A percentile compares a stretch with the other conserved stretches of the same genome.
Conservation (phyloP, 75 land plant genomes). For the Picea sitchensis region DNA sequence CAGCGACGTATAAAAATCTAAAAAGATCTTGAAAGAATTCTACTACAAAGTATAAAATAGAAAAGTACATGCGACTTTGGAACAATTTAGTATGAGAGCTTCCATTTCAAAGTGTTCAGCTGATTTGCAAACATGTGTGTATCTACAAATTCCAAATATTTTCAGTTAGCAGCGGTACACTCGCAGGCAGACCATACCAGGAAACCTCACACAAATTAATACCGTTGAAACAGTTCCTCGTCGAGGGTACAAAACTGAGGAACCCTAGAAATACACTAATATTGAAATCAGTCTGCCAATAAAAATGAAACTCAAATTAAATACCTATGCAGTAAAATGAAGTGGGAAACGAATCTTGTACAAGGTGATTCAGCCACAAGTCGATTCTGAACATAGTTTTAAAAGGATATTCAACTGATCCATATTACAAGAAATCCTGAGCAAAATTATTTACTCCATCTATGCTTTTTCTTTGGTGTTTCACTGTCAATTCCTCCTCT, state of each 20-base stretch:
- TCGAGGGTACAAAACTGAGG: background rate
- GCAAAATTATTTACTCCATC: slow-evolving; percentile 2
- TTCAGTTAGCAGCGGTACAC: background rate
- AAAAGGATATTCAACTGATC: background rate
- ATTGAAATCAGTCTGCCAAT: background rate
- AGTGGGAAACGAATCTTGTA: background rate
- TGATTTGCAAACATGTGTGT: background rate
- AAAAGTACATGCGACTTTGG: background rate
- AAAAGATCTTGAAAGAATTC: slow-evolving; percentile 25
- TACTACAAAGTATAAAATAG: background rate
- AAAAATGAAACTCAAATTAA: background rate
- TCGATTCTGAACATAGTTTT: background rate
- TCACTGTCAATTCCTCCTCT: slow-evolving; percentile 1
- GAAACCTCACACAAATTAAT: background rate
- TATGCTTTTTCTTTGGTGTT: slow-evolving; percentile 2
- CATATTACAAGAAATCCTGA: background rate
- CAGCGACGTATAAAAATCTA: no score
- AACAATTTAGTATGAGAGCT: background rate
- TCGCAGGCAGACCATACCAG: background rate
- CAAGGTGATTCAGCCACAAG: background rate
- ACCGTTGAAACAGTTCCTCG: background rate
- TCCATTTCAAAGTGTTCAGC: background rate
- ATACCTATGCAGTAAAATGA: background rate
- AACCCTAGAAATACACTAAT: background rate
- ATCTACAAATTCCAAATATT: background rate